Evolutionary conservation across 2,329 filamentous ascomycete species (phyloP).

Genomic region (Allantophomopsis lycopodina): DNA sequence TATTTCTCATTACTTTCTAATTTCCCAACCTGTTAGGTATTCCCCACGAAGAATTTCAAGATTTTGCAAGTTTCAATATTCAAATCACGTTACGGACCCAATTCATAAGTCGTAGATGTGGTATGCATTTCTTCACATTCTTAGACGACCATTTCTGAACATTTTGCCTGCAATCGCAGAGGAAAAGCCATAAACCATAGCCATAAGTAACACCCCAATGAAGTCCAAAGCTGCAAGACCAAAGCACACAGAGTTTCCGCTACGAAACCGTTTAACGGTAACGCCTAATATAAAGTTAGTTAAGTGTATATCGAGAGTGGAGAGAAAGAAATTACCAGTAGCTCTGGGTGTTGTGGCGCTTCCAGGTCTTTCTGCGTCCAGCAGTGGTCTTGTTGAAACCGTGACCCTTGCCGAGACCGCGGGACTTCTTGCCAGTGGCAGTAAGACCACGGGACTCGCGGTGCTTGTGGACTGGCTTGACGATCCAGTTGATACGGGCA

Average conservation of each 20-base stretch:
- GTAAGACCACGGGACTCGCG: constrained; percentile 96
- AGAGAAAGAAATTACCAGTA: too few species aligned
- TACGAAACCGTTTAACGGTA: constrained; percentile 10
- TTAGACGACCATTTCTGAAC: constrained; percentile 8
- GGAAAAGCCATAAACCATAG: constrained; percentile 9
- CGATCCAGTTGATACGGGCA: constrained; percentile 99
- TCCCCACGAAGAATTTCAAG: too few species aligned
- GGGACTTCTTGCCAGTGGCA: constrained; percentile 97
- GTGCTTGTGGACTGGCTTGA: constrained; percentile 99
- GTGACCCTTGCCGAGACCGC: constrained; percentile 98
- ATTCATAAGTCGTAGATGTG: too few species aligned
- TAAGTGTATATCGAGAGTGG: too few species aligned
- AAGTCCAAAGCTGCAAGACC: constrained; percentile 8
- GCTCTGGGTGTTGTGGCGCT: constrained; percentile 86
- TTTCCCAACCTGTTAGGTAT: too few species aligned
- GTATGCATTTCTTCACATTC: too few species aligned
- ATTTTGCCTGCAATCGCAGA: constrained; percentile 4
- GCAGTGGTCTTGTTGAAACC: constrained; percentile 97
- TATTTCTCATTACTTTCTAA: too few species aligned
- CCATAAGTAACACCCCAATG: constrained; percentile 10
- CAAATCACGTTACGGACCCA: too few species aligned
- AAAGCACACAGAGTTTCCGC: constrained; percentile 11
- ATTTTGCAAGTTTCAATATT: too few species aligned
- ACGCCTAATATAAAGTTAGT: too few species aligned
- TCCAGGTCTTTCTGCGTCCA: constrained; percentile 99